Evolutionary conservation across 495 filamentous ascomycete genomes (phyloP).

Genomic region (Penicillium odoratum): DNA sequence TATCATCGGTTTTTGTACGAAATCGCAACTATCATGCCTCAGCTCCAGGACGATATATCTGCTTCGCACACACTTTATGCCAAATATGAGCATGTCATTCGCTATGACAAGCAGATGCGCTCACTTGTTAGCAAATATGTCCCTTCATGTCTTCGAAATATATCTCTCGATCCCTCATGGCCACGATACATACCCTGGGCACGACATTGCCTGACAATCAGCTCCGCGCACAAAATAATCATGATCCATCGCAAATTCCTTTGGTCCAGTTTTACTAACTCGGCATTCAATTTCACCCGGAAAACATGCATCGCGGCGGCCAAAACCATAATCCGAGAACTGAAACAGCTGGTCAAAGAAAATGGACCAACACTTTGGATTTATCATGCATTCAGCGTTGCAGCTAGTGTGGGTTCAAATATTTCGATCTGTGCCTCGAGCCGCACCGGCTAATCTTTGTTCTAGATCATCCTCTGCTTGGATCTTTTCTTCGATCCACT

Average conservation of each 20-base stretch:
- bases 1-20: neutral
- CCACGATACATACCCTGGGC: constrained; percentile 40
- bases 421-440: neutral
- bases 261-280: neutral
- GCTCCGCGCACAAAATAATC: constrained; percentile 44
- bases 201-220: constrained; percentile 34
- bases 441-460: neutral
- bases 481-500: neutral
- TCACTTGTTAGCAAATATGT: neutral
- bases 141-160: neutral
- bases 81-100: neutral
- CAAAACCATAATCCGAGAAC: neutral
- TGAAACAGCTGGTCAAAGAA: neutral
- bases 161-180: constrained; percentile 34
- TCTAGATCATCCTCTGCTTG: neutral
- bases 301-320: neutral
- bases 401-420: neutral
- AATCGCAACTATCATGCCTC: neutral
- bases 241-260: constrained; percentile 36
- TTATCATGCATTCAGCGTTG: neutral
- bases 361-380: neutral
- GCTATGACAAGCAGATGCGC: neutral
- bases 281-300: neutral
- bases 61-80: neutral
- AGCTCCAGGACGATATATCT: neutral